Base-by-base conservation (phyloP, 2,329 filamentous ascomycete genomes). In the Calonectria naviculata region DNA sequence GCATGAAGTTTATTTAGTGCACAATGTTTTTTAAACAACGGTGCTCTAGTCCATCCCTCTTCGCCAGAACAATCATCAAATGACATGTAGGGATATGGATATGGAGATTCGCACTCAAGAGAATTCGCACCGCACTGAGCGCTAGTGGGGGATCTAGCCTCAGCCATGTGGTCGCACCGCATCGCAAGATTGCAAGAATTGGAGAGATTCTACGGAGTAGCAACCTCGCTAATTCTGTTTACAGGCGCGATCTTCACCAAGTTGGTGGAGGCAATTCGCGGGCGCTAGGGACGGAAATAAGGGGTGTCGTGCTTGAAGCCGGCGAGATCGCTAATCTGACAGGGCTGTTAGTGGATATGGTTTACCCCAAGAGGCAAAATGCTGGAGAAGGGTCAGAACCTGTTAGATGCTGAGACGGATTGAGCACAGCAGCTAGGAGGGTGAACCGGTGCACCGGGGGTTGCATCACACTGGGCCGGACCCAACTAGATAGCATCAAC, bases 271-370 rank as follows among this genome's bases (percentile, higher is more conserved):
- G 52, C 28, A 12, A 26, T 29, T 31, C 15, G 31, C 21, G 34
- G 31, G 31, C 52, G 34, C 52, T 58, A 34, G 54, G 34, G 67
- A 34, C 44, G 60, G 61, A 61, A 54, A 52, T 29, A 44, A 52
- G 21, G 15, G 4, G 38, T 21, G 29, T 36, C 29, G 17, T 8
- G 36, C 42, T 42, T 41, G 65, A 68, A 61, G 42, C 29, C 24
- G 52, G n/a, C 24, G 17, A 46, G n/a, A 41, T 65, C 62, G 63
- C 68, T 70, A 66, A 70, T 66, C 63, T 70, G 46, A 42, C 31
- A 70, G 46, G 62, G 62, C 63, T 70, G 63, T 70, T 70, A 70
- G 68, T 19, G 68, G 44, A 38, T 31, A 44, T 36, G 24, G 46
- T 19, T 36, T 24, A 15, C 46, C 34, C 26, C 19, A 52, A 46